Percentiles rank a stretch among this genome's conserved stretches.
These are phyloP conservation scores for Exophiala spinifera DNA, from an alignment of 2,329 filamentous ascomycete genomes.

Conservation along the genomic window DNA sequence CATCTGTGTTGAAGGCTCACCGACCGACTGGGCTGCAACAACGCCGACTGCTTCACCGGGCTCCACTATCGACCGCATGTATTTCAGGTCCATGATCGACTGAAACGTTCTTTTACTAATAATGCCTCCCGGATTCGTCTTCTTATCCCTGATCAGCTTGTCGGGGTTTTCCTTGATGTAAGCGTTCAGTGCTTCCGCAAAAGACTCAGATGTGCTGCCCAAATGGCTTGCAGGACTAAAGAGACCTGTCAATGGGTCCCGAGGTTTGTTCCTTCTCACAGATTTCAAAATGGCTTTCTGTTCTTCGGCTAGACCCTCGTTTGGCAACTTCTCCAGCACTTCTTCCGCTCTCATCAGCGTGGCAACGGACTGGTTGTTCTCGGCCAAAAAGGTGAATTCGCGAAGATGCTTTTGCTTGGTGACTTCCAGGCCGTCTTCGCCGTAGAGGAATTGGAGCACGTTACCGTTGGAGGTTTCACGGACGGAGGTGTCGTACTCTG, in stretches of 20 bases:
- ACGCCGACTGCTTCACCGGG: conserved; percentile 96
- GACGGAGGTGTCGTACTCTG: conserved; percentile 91
- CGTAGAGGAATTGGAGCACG: conserved; percentile 92
- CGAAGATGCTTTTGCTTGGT: conserved; percentile 89
- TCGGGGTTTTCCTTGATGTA: conserved; percentile 76
- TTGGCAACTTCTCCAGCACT: conserved; percentile 9
- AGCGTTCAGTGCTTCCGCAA: conserved; percentile 66
- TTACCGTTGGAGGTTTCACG: conserved; percentile 84
- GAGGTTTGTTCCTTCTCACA: conserved; percentile 49
- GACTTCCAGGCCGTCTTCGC: conserved; percentile 91
- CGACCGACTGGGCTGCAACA: conserved; percentile 92
- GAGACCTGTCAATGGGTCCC: conserved; percentile 71
- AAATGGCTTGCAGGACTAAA: conserved; percentile 74
- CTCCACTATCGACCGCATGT: conserved; percentile 85
- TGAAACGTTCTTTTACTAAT: conserved; percentile 72
- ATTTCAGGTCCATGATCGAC: conserved; percentile 84
- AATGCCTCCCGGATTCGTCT: conserved; percentile 47
- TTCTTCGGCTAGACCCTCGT: conserved; percentile 33
- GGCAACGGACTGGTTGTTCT: conserved; percentile 79
- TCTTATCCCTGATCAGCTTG: conserved; percentile 59
- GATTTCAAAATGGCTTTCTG: conserved; percentile 66
- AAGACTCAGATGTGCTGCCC: conserved; percentile 86
- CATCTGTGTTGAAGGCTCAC: conserved; percentile 98
- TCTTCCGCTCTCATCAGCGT: conserved; percentile 69
- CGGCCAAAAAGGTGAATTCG: conserved; percentile 84